Base-by-base conservation (phyloP, 257 asterid species). In the Coffea eugenioides region DNA sequence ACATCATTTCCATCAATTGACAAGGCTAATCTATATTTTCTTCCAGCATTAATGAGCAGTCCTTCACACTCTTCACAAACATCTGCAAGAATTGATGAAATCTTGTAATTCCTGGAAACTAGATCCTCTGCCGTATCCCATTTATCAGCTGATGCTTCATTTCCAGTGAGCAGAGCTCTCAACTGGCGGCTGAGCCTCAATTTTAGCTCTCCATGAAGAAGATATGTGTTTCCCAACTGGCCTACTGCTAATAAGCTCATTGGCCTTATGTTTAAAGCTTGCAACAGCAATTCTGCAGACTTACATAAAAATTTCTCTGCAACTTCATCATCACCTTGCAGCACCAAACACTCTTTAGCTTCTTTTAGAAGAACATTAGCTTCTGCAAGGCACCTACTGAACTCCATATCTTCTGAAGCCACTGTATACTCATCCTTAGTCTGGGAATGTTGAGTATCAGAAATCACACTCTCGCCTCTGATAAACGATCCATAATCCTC, bases 221-320 rank as follows among this genome's bases (percentile, higher is more conserved):
- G 97, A 85, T 95, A 93, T 0, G 97, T 89, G 82, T 93, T 93
- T 49, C 98, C 98, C 83, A 95, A 81, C 80, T 89, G 97, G 21
- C 95, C 98, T 64, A 89, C 97, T 11, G 98, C 98, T 85, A 91
- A 80, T 86, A 92, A 91, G 85, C 98, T 95, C 98, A 88, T 89
- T 12, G 98, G 98, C 84, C 96, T 92, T 81, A 90, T 84, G 56
- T 89, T 89, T 79, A 88, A 83, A 78, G 98, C 98, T 81, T 89
- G 88, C 71, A 90, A 85, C 79, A 93, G 95, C 74, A 95, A 84
- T 27, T 73, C 43, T 59, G 92, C 91, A 70, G 98, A 91, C 82
- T 86, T 85, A 36, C 80, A 69, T 21, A 95, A 85, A 45, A 89
- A 89, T 23, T 88, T 70, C 83, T 93, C 98, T 1, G 90, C 97